Percentiles rank a stretch among this genome's conserved stretches.
phyloP scores from a whole-genome alignment of 495 filamentous ascomycete genomes.

The Neurospora sp. region DNA sequence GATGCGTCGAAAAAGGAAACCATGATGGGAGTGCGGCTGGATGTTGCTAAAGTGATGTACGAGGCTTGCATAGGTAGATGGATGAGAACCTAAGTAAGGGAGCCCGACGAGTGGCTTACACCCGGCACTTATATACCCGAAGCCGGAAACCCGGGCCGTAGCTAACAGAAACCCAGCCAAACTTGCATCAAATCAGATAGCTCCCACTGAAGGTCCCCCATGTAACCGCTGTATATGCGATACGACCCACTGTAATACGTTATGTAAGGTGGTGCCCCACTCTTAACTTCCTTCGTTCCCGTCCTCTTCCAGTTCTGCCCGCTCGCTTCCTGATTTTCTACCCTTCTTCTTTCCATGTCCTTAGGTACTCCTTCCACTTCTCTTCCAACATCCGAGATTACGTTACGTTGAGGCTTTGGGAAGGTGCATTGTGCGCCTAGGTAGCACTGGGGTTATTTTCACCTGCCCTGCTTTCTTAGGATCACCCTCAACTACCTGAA shows the following conservation, averaged over 20 bases:
- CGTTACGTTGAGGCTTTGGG: background rate
- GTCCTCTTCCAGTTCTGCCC: background rate
- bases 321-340: background rate
- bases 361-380: background rate
- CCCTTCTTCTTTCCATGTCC: background rate
- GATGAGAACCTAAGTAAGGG: background rate
- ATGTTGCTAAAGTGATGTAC: background rate
- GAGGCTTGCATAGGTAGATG: background rate
- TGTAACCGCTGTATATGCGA: background rate
- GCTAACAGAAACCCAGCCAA: background rate
- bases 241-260: background rate
- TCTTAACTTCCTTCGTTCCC: too few species aligned
- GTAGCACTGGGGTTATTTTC: too few species aligned
- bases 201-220: background rate
- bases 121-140: background rate
- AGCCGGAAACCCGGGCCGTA: background rate
- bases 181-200: background rate
- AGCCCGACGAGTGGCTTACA: background rate
- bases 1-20: background rate
- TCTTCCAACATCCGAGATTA: background rate
- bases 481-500: too few species aligned
- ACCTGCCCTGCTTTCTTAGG: background rate
- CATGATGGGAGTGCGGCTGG: background rate
- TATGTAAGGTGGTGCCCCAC: background rate
- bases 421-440: background rate